Evolutionary conservation across 2,329 filamentous ascomycete genomes (phyloP).

Genomic region (Penicillium sp.): DNA sequence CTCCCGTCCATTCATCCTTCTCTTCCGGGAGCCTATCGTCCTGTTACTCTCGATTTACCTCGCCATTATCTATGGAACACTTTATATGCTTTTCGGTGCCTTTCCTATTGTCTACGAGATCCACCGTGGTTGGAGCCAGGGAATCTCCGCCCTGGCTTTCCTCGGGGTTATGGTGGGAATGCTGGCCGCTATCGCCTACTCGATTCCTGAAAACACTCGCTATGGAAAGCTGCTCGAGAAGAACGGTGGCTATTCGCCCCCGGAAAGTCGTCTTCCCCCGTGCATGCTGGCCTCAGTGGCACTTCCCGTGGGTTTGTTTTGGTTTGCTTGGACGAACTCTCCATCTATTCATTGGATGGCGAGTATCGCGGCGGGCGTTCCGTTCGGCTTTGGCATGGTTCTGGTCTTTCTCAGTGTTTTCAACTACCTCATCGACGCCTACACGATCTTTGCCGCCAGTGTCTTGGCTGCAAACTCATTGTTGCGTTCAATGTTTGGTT

Average conservation of each 20-base stretch:
- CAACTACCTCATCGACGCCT: constrained; percentile 50
- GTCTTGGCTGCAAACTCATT: constrained; percentile 52
- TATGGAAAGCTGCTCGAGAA: constrained; percentile 47
- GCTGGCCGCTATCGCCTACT: constrained; percentile 45
- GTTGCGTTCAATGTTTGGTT: constrained; percentile 51
- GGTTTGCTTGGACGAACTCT: constrained; percentile 64
- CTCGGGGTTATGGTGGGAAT: constrained; percentile 53
- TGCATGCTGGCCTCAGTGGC: constrained; percentile 54
- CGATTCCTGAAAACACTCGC: constrained; percentile 47
- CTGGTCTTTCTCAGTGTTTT: constrained; percentile 46
- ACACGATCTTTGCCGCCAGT: constrained; percentile 49
- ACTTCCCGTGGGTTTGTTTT: constrained; percentile 63
- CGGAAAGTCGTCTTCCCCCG: constrained; percentile 60
- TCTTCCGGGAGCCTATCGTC: constrained; percentile 57
- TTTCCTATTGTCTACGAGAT: constrained; percentile 56
- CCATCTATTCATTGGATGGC: constrained; percentile 46
- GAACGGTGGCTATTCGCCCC: constrained; percentile 62
- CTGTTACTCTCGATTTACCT: constrained; percentile 55
- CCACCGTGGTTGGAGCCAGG: constrained; percentile 52
- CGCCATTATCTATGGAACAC: constrained; percentile 56
- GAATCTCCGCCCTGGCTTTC: constrained; percentile 54
- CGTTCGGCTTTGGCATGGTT: constrained; percentile 50
- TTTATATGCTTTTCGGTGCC: constrained; percentile 59
- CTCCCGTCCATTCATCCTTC: constrained; percentile 52
- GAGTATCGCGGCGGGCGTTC: constrained; percentile 39